These are phyloP conservation scores for Stygiomarasmius scandens DNA, from an alignment of 1,284 basidiomycete species.

Conservation along the genomic window DNA sequence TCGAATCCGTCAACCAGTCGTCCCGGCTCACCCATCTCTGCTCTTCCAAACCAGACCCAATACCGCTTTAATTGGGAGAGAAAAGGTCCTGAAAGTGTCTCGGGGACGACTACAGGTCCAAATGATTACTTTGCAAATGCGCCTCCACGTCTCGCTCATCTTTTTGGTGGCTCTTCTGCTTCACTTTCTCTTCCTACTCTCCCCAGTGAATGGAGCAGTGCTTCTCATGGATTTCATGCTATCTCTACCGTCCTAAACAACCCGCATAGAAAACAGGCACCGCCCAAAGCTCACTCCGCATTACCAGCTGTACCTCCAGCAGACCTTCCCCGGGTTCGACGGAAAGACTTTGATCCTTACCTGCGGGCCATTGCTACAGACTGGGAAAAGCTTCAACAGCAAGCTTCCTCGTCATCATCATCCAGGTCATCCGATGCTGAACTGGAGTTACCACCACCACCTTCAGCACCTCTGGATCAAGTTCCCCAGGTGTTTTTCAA, in stretches of 20 bases:
- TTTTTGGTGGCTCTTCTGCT: slow-evolving; percentile 12
- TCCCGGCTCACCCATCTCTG: slow-evolving; percentile 50
- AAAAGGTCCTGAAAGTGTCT: slow-evolving; percentile 65
- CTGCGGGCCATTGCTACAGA: slow-evolving; percentile 73
- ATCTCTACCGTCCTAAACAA: slow-evolving; percentile 71
- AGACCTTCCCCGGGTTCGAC: slow-evolving; percentile 75
- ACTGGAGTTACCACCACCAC: slow-evolving; percentile 30
- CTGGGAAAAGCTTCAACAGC: slow-evolving; percentile 69
- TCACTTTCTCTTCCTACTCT: slow-evolving; percentile 29
- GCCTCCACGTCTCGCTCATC: slow-evolving; percentile 11
- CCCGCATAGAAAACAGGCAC: slow-evolving; percentile 81
- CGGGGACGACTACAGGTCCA: slow-evolving; percentile 64
- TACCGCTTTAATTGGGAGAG: slow-evolving; percentile 64
- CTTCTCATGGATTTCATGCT: slow-evolving; percentile 75
- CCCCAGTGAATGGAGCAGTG: slow-evolving; percentile 73
- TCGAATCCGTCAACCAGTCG: slow-evolving; percentile 23
- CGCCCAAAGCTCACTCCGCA: slow-evolving; percentile 81
- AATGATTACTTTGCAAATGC: slow-evolving; percentile 52
- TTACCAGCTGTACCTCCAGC: slow-evolving; percentile 74
- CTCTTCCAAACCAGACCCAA: slow-evolving; percentile 43
- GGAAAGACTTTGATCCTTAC: slow-evolving; percentile 87
- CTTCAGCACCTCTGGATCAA: slow-evolving; percentile 70
- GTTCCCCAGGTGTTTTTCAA: slow-evolving; percentile 87
- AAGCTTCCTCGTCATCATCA: slow-evolving; percentile 28
- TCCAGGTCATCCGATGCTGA: slow-evolving; percentile 18